A percentile compares a stretch with the other conserved stretches of the same genome.
Conservation (phyloP, 495 filamentous ascomycete genomes). For the Neurospora sp. region DNA sequence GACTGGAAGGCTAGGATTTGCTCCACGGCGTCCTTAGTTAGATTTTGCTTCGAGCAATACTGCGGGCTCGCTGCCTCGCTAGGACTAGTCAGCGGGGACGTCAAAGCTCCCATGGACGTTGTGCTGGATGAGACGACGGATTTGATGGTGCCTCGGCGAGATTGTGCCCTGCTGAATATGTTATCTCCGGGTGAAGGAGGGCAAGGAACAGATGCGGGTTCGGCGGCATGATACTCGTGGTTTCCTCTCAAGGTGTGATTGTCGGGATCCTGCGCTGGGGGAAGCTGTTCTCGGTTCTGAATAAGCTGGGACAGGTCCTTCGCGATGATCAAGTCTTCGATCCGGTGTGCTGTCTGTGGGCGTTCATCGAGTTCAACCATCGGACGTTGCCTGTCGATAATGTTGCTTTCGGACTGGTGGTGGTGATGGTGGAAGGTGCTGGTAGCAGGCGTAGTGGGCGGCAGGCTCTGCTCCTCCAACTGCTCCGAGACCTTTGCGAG, state of each 20-base stretch:
- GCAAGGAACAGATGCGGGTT: constrained; percentile 20
- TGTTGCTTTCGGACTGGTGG: constrained; percentile 37
- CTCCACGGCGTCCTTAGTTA: constrained; percentile 44
- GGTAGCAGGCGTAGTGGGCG: constrained; percentile 29
- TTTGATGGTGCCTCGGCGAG: constrained; percentile 26
- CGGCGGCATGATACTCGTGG: background rate
- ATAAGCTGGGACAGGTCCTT: constrained; percentile 4
- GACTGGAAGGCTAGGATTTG: constrained; percentile 55
- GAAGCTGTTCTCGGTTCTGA: constrained; percentile 3
- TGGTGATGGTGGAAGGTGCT: constrained; percentile 29
- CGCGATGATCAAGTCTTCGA: constrained; percentile 23
- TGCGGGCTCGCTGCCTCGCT: constrained; percentile 46
- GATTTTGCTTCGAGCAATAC: constrained; percentile 42
- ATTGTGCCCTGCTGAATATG: constrained; percentile 12
- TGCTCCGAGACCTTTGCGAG: constrained; percentile 2
- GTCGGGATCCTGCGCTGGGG: constrained; percentile 13
- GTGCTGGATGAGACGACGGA: constrained; percentile 37
- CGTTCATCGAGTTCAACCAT: constrained; percentile 24
- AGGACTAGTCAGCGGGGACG: constrained; percentile 37
- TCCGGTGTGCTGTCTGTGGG: constrained; percentile 30
- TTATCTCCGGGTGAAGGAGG: constrained; percentile 46
- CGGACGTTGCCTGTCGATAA: constrained; percentile 27
- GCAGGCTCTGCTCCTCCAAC: constrained; percentile 10
- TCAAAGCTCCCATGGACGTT: constrained; percentile 30
- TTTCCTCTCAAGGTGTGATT: background rate